These are phyloP conservation scores for Phaseolus lunatus DNA, from an alignment of 306 rosid genomes.

Conservation along the genomic window DNA sequence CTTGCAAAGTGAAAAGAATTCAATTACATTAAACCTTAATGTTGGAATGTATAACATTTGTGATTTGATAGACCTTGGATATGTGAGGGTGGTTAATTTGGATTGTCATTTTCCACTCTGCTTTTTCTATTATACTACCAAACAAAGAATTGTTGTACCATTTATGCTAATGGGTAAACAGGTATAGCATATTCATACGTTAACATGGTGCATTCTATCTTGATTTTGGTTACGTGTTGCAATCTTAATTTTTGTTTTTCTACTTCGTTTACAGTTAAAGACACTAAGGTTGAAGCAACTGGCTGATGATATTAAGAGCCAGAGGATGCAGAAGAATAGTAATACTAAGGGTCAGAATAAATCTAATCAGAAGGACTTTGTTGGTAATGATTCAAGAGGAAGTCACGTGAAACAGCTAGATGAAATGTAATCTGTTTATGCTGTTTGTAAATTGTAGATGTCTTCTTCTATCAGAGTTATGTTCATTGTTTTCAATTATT, in stretches of 20 bases:
- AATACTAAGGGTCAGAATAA: conserved; percentile 56
- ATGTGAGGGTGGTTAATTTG: conserved; percentile 27
- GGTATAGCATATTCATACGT: background rate
- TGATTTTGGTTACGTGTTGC: conserved; percentile 20
- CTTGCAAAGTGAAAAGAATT: conserved; percentile 12
- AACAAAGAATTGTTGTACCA: background rate
- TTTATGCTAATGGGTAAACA: conserved; percentile 21
- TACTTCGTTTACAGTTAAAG: conserved; percentile 60
- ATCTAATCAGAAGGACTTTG: conserved; percentile 47
- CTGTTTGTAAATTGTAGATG: conserved; percentile 17
- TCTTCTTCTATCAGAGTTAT: conserved; percentile 27
- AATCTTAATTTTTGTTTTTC: background rate
- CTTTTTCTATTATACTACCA: background rate
- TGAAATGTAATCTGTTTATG: conserved; percentile 64
- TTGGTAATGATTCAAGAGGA: conserved; percentile 47
- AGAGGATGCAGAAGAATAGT: conserved; percentile 66
- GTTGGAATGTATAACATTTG: background rate
- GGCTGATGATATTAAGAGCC: conserved; percentile 74
- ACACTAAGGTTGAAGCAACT: conserved; percentile 72
- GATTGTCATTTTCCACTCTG: background rate
- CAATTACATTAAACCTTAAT: conserved; percentile 7
- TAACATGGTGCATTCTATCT: conserved; percentile 25
- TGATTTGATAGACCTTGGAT: conserved; percentile 20
- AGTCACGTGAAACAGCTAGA: conserved; percentile 57
- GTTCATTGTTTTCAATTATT: conserved; percentile 27